Conservation (phyloP, 2,329 filamentous ascomycete genomes). For the Mollisiaceae sp. region DNA sequence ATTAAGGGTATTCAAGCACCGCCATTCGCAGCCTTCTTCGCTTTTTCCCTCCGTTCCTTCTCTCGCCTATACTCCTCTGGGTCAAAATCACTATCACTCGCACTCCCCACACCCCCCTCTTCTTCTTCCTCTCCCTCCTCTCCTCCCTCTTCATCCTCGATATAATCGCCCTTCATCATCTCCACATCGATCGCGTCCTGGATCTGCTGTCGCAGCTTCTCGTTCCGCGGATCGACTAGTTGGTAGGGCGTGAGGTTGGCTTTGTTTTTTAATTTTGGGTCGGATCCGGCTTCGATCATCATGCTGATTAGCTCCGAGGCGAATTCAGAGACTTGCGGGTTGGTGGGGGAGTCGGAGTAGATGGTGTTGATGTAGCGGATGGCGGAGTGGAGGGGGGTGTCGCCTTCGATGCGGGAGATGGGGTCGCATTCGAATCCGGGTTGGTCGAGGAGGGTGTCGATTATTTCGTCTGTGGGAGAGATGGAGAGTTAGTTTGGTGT, state of each 20-base stretch:
- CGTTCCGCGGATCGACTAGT: conserved; percentile 75
- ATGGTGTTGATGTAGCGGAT: conserved; percentile 74
- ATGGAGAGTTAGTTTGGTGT: background rate
- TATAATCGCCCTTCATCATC: conserved; percentile 59
- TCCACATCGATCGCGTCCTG: conserved; percentile 72
- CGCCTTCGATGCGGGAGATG: conserved; percentile 69
- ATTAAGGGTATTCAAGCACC: background rate
- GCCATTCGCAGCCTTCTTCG: conserved; percentile 44
- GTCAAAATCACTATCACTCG: conserved; percentile 62
- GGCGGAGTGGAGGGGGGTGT: conserved; percentile 81
- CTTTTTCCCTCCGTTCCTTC: conserved; percentile 52
- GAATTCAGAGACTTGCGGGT: conserved; percentile 60
- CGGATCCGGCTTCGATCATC: conserved; percentile 80
- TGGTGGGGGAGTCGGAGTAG: background rate
- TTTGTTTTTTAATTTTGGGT: conserved; percentile 70
- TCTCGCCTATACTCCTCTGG: conserved; percentile 65
- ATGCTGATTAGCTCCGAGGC: conserved; percentile 74
- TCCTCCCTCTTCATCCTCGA: conserved; percentile 32
- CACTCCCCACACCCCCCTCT: conserved; percentile 64
- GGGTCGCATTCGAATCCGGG: conserved; percentile 86
- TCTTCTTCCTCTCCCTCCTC: conserved; percentile 44
- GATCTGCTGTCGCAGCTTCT: conserved; percentile 64
- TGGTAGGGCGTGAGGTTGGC: conserved; percentile 73
- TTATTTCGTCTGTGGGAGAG: conserved; percentile 67
- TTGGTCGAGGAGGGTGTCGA: conserved; percentile 83